Evolutionary conservation across 805 yeast species (phyloP), one percentile per base, ranked within the genome.

Genomic region (Yarrowia phangngaensis): DNA sequence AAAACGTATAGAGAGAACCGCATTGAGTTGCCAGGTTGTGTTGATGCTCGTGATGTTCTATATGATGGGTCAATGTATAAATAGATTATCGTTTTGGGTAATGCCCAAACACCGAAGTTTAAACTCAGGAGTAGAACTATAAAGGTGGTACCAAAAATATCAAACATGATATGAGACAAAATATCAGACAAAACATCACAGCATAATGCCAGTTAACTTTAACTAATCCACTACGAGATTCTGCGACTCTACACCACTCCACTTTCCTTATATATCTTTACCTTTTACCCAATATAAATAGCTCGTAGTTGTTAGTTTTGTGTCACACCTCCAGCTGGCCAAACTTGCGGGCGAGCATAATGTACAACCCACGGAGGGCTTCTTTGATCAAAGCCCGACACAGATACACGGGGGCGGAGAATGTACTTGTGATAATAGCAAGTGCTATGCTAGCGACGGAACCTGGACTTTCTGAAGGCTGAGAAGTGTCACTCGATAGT

Each of bases 71-170:
- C 26, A 26, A 23, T 29, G 26, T 38, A 38, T 38, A 38, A 38
- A 38, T 38, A 38, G 45, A 38, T 12, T n/a, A 19, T 20, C 45
- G 45, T 27, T 27, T 38, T 38, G 45, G 45, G 45, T 38, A 38
- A 27, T 38, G 45, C 32, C 26, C 26, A 38, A 26, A 38, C 45
- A 38, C n/a, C 8, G 15, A 14, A 38, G 27, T 29, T 23, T 35
- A 35, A 35, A 17, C 17, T 16, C 31, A 20, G 30, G 30, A 35
- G 43, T 24, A 24, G 45, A n/a, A n/a, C 45, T 38, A 38, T 26
- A 36, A 4, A 17, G 11, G 24, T 26, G 16, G 22, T 9, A 9
- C 24, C 9, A 22, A 22, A 8, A 8, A 9, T 22, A 9, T n/a
- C n/a, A n/a, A n/a, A n/a, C n/a, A n/a, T n/a, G n/a, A n/a, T n/a